Percentiles rank a stretch among this genome's conserved stretches.
Conservation (phyloP, 176 grass and related monocot genomes). For the Oryza glumipatula region DNA sequence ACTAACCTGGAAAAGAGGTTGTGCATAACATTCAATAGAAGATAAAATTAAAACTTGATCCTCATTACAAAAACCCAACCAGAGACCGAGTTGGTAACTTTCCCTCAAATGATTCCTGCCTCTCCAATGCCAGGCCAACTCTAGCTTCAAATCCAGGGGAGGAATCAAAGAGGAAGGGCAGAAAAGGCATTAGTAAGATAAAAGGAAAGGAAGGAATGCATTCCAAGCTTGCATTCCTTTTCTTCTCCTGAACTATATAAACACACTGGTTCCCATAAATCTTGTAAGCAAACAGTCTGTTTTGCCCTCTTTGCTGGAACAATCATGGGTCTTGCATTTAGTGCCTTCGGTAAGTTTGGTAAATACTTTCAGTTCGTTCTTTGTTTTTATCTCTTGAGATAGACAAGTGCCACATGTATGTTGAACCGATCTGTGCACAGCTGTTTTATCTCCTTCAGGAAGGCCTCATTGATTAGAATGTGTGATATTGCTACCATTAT, state of each 20-base stretch:
- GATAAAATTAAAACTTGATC: constrained; percentile 7
- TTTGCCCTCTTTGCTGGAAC: constrained; percentile 11
- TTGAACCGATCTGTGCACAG: not conserved
- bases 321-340: constrained; percentile 67
- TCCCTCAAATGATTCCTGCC: constrained; percentile 38
- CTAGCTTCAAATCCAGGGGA: constrained; percentile 47
- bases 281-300: constrained; percentile 18
- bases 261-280: constrained; percentile 3
- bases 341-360: constrained; percentile 56
- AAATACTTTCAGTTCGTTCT: constrained; percentile 29
- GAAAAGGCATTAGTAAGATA: constrained; percentile 33
- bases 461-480: not conserved
- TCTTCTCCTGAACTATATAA: constrained; percentile 45
- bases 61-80: constrained; percentile 1
- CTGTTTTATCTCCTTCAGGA: not conserved
- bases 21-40: not conserved
- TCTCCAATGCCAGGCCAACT: constrained; percentile 35
- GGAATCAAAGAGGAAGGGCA: constrained; percentile 43
- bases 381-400: not conserved
- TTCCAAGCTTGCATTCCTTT: constrained; percentile 60
- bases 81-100: not conserved
- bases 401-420: not conserved
- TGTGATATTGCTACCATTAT: not conserved
- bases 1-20: constrained; percentile 4
- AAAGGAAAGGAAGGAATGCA: constrained; percentile 69